Evolutionary conservation across 768 basidiomycete species (phyloP), one percentile per base, ranked within the genome.

Genomic region (Trametes coccinea): DNA sequence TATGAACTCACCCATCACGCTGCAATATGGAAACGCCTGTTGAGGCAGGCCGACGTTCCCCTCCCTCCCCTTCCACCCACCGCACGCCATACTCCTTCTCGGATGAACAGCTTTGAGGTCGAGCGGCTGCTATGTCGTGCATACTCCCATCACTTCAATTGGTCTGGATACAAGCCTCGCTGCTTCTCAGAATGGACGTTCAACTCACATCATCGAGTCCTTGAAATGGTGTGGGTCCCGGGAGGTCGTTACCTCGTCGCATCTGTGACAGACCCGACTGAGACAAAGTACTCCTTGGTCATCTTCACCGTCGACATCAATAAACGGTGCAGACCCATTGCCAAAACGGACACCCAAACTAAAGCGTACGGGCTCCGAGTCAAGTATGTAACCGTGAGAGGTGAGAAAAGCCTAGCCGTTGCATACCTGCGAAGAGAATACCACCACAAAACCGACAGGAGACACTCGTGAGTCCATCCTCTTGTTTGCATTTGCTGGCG

Each of bases 231-330:
- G 43, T 70, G 87, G 31, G 77, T 89, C 8, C 84, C 88, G 6
- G 88, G 88, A 1, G 87, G 88, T 17, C 87, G 84, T 65, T 87
- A 86, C 63, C 80, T 89, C 63, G 73, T 88, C 39, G 84, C 85
- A 0, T 88, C 86, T 9, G 80, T 82, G 4, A 77, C 75, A 63
- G 82, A 85, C 67, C 64, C 67, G 3, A n/a, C 41, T 6, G 47
- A 41, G 5, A 76, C 74, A 54, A 77, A 77, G 40, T 86, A 82
- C 67, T 81, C 78, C 46, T 69, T 90, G 31, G 71, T 78, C 11
- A 71, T 89, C 0, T 88, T 79, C 62, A 76, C 77, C 17, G 73
- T 89, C 59, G 87, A 89, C 69, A 44, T 39, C 5, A 80, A 86
- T 60, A 79, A 69, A 37, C 74, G 56, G 44, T 62, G 81, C 75